Base-by-base conservation (phyloP, 768 basidiomycete species). In the Kwoniella dendrophila region DNA sequence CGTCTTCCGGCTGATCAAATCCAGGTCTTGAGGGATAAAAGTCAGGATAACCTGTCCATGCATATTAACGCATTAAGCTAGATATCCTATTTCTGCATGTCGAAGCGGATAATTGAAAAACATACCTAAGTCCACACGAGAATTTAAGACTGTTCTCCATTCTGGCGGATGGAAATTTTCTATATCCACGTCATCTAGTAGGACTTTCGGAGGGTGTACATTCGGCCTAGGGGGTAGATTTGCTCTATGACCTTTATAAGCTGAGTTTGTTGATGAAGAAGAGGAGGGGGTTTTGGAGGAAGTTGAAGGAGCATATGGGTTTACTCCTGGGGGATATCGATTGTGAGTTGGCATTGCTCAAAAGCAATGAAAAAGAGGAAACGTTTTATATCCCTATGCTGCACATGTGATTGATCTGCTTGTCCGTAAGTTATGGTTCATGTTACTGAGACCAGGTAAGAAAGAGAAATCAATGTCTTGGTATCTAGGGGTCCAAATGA, bases 21-120 rank as follows among this genome's bases (percentile, higher is more conserved):
- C 77, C 77, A n/a, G 77, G 77, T 64, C 77, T 47, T 20, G 71
- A 71, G 16, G 77, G 74, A 44, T 76, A 75, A 53, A 74, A 74
- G 59, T 78, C 77, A 27, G 77, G 77, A 59, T 66, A 76, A 40
- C 76, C 76, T 78, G 50, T 20, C 5, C 12, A 41, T 22, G 51
- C n/a, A 56, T 29, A 22, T 41, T n/a, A 4, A 59, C 26, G 5
- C 12, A 7, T 26, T 49, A 8, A 49, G 11, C 22, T 22, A 22
- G 16, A 0, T 8, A 38, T 43, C 32, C 48, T 26, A 30, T 24
- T 18, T 5, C 29, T 40, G 22, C 7, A 51, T 33, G 2, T 4
- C 5, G 4, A 0, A 51, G 24, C 20, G 29, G 8, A 48, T 8
- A 4, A 24, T 11, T 20, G 6, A 0, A 7, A 10, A 29, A 66